phyloP scores from a whole-genome alignment of 1,284 basidiomycete genomes.

The Trichosporon faecale region DNA sequence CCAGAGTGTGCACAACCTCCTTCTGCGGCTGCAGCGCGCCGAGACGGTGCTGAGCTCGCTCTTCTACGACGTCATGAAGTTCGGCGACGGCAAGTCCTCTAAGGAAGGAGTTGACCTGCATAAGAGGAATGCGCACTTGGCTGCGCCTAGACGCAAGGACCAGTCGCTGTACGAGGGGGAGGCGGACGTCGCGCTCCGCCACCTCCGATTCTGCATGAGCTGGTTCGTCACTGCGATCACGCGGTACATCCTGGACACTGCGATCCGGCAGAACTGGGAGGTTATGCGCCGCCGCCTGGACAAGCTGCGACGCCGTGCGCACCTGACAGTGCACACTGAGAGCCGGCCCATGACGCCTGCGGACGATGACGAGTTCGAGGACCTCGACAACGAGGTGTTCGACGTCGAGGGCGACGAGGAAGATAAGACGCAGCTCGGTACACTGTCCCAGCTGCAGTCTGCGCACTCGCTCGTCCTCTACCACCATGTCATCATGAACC shows the following conservation, averaged over 20 bases:
- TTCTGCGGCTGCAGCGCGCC: slow-evolving; percentile 71
- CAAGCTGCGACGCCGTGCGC: slow-evolving; percentile 25
- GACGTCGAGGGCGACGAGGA: slow-evolving; percentile 36
- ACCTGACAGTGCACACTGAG: slow-evolving; percentile 6
- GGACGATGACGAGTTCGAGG: slow-evolving; percentile 24
- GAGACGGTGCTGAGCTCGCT: slow-evolving; percentile 66
- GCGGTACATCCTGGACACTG: slow-evolving; percentile 70
- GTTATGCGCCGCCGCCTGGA: slow-evolving; percentile 59
- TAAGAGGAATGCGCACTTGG: not conserved
- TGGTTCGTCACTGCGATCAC: slow-evolving; percentile 65
- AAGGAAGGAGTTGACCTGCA: slow-evolving; percentile 6
- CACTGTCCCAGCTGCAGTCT: slow-evolving; percentile 53
- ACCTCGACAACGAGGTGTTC: slow-evolving; percentile 19
- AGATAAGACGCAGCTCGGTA: slow-evolving; percentile 35
- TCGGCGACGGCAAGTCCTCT: not conserved
- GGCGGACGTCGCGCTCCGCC: slow-evolving; percentile 59
- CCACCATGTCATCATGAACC: slow-evolving; percentile 69
- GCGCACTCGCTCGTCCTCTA: slow-evolving; percentile 68
- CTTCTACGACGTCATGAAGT: slow-evolving; percentile 55
- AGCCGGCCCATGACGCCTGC: slow-evolving; percentile 31
- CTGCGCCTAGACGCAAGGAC: not conserved
- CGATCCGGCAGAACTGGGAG: slow-evolving; percentile 70
- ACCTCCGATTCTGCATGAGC: slow-evolving; percentile 69
- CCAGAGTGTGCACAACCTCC: slow-evolving; percentile 71
- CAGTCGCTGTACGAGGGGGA: slow-evolving; percentile 18